Conservation (phyloP, 306 rosid genomes). For the Crotalaria pallida region DNA sequence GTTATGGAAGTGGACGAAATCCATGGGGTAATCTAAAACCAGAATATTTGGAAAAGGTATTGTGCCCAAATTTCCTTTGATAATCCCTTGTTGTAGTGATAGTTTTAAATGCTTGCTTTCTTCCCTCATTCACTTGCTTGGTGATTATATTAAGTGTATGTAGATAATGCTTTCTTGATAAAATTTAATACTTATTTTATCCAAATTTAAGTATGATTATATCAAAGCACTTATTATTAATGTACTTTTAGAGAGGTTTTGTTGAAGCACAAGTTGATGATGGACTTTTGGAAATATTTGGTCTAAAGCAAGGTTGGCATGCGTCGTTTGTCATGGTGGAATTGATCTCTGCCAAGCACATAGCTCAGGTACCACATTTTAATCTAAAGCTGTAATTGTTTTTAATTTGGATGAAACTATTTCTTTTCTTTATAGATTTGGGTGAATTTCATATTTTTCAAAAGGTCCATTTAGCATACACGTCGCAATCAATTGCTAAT, state of each 20-base stretch:
- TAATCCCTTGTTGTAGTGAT: not conserved
- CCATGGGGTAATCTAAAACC: conserved; percentile 91
- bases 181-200: not conserved
- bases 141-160: not conserved
- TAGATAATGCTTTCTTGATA: not conserved
- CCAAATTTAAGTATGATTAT: not conserved
- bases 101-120: not conserved
- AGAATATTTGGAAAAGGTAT: conserved; percentile 90
- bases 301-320: conserved; percentile 99
- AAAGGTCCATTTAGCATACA: too few species aligned
- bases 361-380: conserved; percentile 70
- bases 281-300: conserved; percentile 94
- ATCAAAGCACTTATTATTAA: conserved; percentile 8
- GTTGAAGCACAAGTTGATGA: conserved; percentile 93
- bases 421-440: too few species aligned
- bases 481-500: too few species aligned
- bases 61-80: not conserved
- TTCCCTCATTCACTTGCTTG: not conserved
- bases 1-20: conserved; percentile 95
- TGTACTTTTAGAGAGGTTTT: conserved; percentile 63
- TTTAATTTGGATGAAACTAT: not conserved
- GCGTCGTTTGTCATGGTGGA: conserved; percentile 98
- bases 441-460: not conserved
- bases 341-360: conserved; percentile 84
- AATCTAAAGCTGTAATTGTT: not conserved